These are phyloP conservation scores for Orbilia brochopaga DNA, from an alignment of 2,329 filamentous ascomycete species.

Conservation along the genomic window DNA sequence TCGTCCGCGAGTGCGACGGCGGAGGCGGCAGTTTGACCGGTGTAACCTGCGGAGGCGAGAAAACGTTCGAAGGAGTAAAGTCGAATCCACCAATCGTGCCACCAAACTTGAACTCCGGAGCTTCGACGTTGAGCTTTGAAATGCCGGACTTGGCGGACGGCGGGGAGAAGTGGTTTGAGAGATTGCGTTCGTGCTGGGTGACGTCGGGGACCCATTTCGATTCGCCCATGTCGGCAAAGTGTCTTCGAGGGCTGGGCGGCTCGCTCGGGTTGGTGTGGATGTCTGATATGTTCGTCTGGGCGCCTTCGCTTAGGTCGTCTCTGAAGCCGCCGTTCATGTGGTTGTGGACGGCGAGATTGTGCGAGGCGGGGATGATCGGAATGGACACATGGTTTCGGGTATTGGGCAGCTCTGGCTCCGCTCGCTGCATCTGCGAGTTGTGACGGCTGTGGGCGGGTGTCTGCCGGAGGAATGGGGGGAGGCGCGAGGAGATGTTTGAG, in stretches of 20 bases:
- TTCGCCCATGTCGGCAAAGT: slow-evolving; percentile 42
- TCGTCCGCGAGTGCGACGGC: slow-evolving; percentile 50
- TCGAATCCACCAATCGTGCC: slow-evolving; percentile 64
- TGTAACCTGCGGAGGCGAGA: slow-evolving; percentile 57
- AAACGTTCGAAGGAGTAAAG: slow-evolving; percentile 54
- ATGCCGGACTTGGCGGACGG: slow-evolving; percentile 55
- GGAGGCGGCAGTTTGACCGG: slow-evolving; percentile 58
- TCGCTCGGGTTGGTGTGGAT: slow-evolving; percentile 55
- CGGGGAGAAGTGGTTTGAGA: slow-evolving; percentile 21
- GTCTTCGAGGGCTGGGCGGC: slow-evolving; percentile 53
- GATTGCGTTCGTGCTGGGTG: slow-evolving; percentile 63
- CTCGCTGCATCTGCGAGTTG: slow-evolving; percentile 66
- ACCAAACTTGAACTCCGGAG: slow-evolving; percentile 83
- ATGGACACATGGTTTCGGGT: slow-evolving; percentile 53
- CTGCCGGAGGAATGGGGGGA: slow-evolving; percentile 44
- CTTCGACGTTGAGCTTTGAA: slow-evolving; percentile 85
- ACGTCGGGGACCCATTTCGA: slow-evolving; percentile 42
- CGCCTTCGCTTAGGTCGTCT: slow-evolving; percentile 58
- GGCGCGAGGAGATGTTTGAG: slow-evolving; percentile 42
- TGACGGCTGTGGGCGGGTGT: slow-evolving; percentile 43
- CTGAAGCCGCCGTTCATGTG: slow-evolving; percentile 37
- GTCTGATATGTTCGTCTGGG: slow-evolving; percentile 57
- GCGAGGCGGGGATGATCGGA: slow-evolving; percentile 59
- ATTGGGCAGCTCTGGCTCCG: slow-evolving; percentile 71
- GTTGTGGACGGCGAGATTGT: slow-evolving; percentile 55